Conservation (phyloP, 352 stramenopile genomes). For the Thalassiosira livingstoniorum region DNA sequence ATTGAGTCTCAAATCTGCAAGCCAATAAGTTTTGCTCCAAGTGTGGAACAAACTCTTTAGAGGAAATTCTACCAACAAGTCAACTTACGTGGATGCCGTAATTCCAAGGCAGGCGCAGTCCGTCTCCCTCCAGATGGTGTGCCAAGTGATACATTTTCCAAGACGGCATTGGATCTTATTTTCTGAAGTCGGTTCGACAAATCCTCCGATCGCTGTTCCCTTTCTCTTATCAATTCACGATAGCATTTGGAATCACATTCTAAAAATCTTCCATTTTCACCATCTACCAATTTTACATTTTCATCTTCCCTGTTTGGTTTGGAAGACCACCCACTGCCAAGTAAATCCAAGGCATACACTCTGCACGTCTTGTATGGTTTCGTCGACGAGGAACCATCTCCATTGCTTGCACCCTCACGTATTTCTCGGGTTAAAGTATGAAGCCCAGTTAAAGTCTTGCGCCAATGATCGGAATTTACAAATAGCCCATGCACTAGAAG, state of each 20-base stretch:
- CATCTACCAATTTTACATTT: constrained; percentile 59
- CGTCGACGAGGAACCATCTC: neutral
- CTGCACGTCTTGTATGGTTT: constrained; percentile 43
- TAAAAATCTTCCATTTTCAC: constrained; percentile 74
- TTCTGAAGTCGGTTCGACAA: constrained; percentile 20
- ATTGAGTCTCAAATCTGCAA: too few species aligned
- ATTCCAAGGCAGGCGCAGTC: constrained; percentile 60
- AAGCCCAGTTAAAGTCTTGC: constrained; percentile 70
- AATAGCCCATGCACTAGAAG: constrained; percentile 85
- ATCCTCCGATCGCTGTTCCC: neutral
- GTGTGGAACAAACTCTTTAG: too few species aligned
- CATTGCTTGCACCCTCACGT: constrained; percentile 21
- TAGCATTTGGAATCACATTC: constrained; percentile 47
- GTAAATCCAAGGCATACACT: constrained; percentile 80
- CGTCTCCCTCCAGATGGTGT: constrained; percentile 65
- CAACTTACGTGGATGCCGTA: constrained; percentile 80
- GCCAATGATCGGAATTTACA: constrained; percentile 86
- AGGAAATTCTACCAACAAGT: too few species aligned
- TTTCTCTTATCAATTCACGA: constrained; percentile 26
- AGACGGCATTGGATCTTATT: constrained; percentile 30
- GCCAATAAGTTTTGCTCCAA: too few species aligned
- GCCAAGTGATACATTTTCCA: constrained; percentile 69
- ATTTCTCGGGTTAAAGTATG: constrained; percentile 2
- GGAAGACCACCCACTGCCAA: constrained; percentile 78
- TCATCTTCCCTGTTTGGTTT: constrained; percentile 71